A percentile compares a stretch with the other conserved stretches of the same genome.
phyloP scores from a whole-genome alignment of 345 rosid species.

The Xanthoceras sorbifolium region DNA sequence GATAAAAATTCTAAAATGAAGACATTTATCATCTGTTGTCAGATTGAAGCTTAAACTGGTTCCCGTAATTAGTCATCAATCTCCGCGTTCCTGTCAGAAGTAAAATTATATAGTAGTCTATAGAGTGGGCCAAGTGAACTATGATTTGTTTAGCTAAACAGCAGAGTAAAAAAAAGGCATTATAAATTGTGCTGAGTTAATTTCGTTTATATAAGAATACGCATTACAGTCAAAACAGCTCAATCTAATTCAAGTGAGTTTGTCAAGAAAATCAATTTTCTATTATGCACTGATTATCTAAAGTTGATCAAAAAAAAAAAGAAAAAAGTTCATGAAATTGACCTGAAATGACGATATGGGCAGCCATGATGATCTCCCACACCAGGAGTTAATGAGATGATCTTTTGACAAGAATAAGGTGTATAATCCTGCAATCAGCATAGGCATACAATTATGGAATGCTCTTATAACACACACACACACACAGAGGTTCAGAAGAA shows the following conservation, averaged over 20 bases:
- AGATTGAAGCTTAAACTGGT: neutral
- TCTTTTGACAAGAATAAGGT: constrained; percentile 90
- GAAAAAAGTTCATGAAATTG: constrained; percentile 15
- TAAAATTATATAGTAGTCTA: too few species aligned
- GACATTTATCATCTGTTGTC: neutral
- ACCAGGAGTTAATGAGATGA: constrained; percentile 75
- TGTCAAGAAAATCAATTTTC: neutral
- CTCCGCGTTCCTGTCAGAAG: neutral
- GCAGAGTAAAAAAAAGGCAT: neutral
- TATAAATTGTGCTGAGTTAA: neutral
- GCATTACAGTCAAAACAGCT: neutral
- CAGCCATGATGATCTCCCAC: constrained; percentile 94
- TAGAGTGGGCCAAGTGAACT: neutral
- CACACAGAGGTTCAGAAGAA: neutral
- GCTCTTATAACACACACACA: neutral
- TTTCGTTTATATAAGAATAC: neutral
- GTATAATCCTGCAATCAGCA: constrained; percentile 79
- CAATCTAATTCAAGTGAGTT: neutral
- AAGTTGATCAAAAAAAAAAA: neutral
- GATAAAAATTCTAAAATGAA: neutral
- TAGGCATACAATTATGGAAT: neutral
- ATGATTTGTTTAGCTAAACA: neutral
- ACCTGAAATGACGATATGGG: constrained; percentile 97
- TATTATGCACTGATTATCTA: neutral
- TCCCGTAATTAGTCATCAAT: neutral